Base-by-base conservation (phyloP, 2,329 filamentous ascomycete genomes). In the Xylariaceae sp. region DNA sequence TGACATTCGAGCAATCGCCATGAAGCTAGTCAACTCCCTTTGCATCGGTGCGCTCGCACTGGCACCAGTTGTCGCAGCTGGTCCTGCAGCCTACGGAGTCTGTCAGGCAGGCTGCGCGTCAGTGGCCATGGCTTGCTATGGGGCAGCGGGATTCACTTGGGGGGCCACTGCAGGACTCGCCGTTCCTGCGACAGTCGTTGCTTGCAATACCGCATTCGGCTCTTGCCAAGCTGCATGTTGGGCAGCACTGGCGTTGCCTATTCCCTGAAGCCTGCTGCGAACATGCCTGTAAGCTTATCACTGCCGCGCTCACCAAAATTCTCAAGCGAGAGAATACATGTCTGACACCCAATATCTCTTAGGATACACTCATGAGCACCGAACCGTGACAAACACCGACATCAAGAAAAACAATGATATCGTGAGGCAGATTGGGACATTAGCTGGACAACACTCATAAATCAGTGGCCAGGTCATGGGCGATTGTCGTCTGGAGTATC, bases 61-160 rank as follows among this genome's bases (percentile, higher is more conserved):
- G 10, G 33, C 41, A 13, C 34, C 48, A 22, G n/a, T 31, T 5
- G 47, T 12, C 16, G 46, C 43, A 40, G 55, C 55, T 5, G 55
- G 55, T 14, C 49, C 47, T 2, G 45, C 36, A 12, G 53, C 52
- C 9, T 57, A 57, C 22, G 53, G 53, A 5, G 5, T 53, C 6
- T 57, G 55, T 14, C 55, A 57, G 31, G 42, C 53, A 5, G 55
- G 55, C 3, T 57, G 55, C 12, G 47, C 55, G 1, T 45, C 31
- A 14, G 42, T 57, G 9, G 55, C 46, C 3, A 49, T 14, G 22
- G 52, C 55, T 6, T 57, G 55, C 14, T 57, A 57, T 12, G 31
- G 7, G 0, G 55, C 52, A 16, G 55, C 49, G 1, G 55, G 55
- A 10, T 55, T 41, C n/a, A 55, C 52, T 6, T 57, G 48, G 51